Conservation (phyloP, 257 asterid species). For the Craterostigma plantagineum region DNA sequence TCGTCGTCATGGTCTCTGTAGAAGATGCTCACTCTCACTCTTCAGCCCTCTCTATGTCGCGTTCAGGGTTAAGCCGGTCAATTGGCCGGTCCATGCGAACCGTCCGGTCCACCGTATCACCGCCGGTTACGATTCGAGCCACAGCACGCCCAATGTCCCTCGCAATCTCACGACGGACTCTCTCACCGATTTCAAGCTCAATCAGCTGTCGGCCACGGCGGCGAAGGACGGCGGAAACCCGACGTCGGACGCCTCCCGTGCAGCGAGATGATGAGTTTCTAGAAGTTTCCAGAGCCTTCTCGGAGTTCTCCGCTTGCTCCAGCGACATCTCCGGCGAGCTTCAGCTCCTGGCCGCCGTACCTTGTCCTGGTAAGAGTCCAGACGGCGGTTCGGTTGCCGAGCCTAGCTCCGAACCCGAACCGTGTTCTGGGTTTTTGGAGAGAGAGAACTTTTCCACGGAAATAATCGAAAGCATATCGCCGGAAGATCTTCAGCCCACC, state of each 20-base stretch:
- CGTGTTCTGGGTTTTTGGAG: slow-evolving; percentile 56
- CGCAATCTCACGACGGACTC: slow-evolving; percentile 52
- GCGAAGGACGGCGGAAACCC: slow-evolving; percentile 14
- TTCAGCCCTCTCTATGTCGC: slow-evolving; percentile 49
- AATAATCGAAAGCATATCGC: slow-evolving; percentile 65
- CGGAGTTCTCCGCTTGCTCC: slow-evolving; percentile 74
- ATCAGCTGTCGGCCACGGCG: slow-evolving; percentile 44
- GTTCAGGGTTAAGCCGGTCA: slow-evolving; percentile 33
- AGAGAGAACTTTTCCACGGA: slow-evolving; percentile 74
- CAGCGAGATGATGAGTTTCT: slow-evolving; percentile 25
- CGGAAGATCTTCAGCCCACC: slow-evolving; percentile 79
- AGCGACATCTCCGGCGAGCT: slow-evolving; percentile 87
- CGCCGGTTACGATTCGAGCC: slow-evolving; percentile 14
- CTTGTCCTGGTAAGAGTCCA: slow-evolving; percentile 20
- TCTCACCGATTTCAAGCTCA: slow-evolving; percentile 49
- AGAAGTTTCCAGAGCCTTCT: slow-evolving; percentile 50
- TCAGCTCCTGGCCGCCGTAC: slow-evolving; percentile 55
- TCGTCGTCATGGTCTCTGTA: slow-evolving; percentile 28
- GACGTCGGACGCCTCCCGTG: slow-evolving; percentile 3
- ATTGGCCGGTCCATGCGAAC: too few species aligned
- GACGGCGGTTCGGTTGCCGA: slow-evolving; percentile 16
- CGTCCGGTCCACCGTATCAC: slow-evolving; percentile 37
- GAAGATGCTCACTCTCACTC: slow-evolving; percentile 41
- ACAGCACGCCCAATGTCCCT: slow-evolving; percentile 15
- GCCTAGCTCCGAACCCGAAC: slow-evolving; percentile 62